Evolutionary conservation across 441 rosid genomes (phyloP).

Genomic region (Populus tomentosa): DNA sequence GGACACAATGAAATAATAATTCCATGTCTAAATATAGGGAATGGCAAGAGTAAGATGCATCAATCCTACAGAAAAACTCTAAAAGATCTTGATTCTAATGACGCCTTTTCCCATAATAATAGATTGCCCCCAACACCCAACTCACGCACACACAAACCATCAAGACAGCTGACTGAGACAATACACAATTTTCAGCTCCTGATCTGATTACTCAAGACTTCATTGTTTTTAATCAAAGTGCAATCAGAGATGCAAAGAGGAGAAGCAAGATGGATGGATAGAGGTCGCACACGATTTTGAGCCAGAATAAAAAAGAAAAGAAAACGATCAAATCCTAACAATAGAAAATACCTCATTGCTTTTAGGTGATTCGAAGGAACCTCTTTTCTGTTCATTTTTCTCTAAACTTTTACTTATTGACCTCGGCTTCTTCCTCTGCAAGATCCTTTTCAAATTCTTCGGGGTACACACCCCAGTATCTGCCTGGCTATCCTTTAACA

Average conservation of each 20-base stretch:
- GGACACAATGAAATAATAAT: background rate
- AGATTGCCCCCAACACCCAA: background rate
- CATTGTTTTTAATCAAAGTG: background rate
- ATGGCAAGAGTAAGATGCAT: background rate
- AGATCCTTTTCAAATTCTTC: constrained; percentile 20
- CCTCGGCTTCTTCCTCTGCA: constrained; percentile 22
- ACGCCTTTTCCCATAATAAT: too few species aligned
- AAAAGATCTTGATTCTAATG: background rate
- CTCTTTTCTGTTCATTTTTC: constrained; percentile 24
- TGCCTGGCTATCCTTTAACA: constrained; percentile 21
- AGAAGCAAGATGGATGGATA: background rate
- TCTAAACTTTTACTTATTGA: constrained; percentile 14
- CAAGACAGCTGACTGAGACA: background rate
- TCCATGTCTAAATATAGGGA: background rate
- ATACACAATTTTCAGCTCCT: background rate
- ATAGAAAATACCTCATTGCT: constrained; percentile 33
- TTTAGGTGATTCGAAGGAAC: constrained; percentile 25
- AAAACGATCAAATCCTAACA: background rate
- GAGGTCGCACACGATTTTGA: background rate
- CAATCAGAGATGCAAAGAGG: background rate
- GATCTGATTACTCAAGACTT: background rate
- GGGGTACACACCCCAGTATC: constrained; percentile 25
- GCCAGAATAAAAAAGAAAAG: background rate
- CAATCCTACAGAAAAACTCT: background rate
- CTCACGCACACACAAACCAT: background rate